Percentiles rank a stretch among this genome's conserved stretches.
phyloP scores from a whole-genome alignment of 495 filamentous ascomycete genomes.

The Jackrogersella minutella region DNA sequence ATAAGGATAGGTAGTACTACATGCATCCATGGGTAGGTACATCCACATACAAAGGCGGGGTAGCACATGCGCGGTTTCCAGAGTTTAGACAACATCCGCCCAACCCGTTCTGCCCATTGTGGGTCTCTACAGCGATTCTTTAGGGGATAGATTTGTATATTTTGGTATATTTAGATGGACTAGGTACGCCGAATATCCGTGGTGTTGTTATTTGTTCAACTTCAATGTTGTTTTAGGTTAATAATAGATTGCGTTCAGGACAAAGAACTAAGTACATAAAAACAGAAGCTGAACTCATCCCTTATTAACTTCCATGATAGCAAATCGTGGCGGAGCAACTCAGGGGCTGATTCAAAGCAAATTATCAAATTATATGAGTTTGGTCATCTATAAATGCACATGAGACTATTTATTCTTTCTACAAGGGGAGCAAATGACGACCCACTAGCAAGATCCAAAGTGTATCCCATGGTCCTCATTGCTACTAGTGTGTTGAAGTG shows the following conservation, averaged over 20 bases:
- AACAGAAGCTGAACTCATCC: not conserved
- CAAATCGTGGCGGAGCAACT: constrained; percentile 37
- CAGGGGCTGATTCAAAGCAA: constrained; percentile 30
- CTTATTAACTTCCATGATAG: not conserved
- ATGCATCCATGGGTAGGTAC: too few species aligned
- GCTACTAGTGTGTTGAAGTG: too few species aligned
- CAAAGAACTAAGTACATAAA: not conserved
- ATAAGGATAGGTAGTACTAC: too few species aligned
- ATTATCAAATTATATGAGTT: constrained; percentile 4
- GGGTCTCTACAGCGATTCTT: not conserved
- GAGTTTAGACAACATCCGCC: constrained; percentile 16
- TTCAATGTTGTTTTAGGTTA: too few species aligned
- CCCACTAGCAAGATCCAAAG: not conserved
- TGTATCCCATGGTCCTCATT: not conserved
- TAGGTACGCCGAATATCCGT: too few species aligned
- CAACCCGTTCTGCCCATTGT: constrained; percentile 19
- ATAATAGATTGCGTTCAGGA: not conserved
- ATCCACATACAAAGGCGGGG: constrained; percentile 29
- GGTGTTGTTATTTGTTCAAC: too few species aligned
- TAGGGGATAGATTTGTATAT: too few species aligned
- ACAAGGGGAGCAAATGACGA: not conserved
- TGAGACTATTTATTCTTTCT: not conserved
- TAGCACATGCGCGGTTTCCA: constrained; percentile 33
- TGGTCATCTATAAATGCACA: not conserved
- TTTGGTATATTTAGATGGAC: not conserved